phyloP scores from a whole-genome alignment of 768 basidiomycete species.

The Amanita rimosa region DNA sequence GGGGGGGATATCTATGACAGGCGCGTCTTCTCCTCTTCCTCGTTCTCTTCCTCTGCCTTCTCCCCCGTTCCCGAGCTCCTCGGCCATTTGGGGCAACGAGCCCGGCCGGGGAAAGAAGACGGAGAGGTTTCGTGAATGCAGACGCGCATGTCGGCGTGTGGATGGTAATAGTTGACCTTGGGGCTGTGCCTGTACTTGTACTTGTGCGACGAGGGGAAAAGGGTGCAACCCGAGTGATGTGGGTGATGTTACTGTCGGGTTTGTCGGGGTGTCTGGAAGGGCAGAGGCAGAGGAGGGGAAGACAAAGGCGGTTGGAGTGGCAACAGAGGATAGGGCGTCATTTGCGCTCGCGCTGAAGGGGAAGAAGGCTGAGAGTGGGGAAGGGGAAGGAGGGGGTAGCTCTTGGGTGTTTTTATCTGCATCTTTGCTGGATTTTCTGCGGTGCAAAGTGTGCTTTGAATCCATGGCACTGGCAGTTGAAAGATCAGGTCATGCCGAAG shows the following conservation, averaged over 20 bases:
- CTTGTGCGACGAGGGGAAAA: not conserved
- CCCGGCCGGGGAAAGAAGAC: conserved; percentile 86
- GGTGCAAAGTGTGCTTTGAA: conserved; percentile 14
- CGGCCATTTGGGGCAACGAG: conserved; percentile 42
- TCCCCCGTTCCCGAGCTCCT: conserved; percentile 30
- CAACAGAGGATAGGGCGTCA: conserved; percentile 13
- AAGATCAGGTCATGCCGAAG: not conserved
- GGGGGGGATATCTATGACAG: conserved; percentile 34
- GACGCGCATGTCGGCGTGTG: conserved; percentile 45
- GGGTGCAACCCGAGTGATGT: not conserved
- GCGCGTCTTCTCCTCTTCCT: conserved; percentile 30
- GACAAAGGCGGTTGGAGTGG: conserved; percentile 9
- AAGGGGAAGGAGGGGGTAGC: conserved; percentile 23
- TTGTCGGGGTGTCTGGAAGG: conserved; percentile 12
- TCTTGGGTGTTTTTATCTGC: conserved; percentile 17
- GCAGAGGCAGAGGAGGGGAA: conserved; percentile 10
- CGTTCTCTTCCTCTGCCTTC: conserved; percentile 15
- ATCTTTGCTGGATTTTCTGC: conserved; percentile 35
- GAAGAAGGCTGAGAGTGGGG: conserved; percentile 33
- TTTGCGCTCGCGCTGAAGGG: conserved; percentile 10
- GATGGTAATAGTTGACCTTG: conserved; percentile 17
- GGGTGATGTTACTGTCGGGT: not conserved
- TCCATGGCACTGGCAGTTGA: not conserved
- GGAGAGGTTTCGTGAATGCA: conserved; percentile 88
- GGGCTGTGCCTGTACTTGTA: not conserved